These are phyloP conservation scores for Arthrobotrys musiformis DNA, from an alignment of 2,329 filamentous ascomycete species.

Conservation along the genomic window DNA sequence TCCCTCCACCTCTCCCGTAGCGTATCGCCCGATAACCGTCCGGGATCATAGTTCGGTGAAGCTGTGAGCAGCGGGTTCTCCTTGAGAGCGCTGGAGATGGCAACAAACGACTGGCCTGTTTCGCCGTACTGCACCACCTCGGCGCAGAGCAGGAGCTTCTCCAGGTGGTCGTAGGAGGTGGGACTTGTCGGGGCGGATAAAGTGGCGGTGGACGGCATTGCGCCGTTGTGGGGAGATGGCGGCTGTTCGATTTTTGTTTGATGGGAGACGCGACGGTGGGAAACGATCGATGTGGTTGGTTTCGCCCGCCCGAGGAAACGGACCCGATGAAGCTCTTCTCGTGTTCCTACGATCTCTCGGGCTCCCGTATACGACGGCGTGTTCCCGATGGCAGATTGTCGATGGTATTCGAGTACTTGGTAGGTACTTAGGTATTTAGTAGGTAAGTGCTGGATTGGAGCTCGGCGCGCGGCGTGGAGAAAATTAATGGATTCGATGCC, in stretches of 20 bases:
- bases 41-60: slow-evolving; percentile 49
- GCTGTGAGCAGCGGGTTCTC: slow-evolving; percentile 48
- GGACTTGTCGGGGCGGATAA: slow-evolving; percentile 24
- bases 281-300: not conserved
- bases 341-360: not conserved
- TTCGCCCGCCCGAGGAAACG: not conserved
- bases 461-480: not conserved
- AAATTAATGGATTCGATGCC: not conserved
- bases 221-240: slow-evolving; percentile 9
- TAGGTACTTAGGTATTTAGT: too few species aligned
- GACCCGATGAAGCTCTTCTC: not conserved
- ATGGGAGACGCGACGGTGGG: not conserved
- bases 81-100: slow-evolving; percentile 48
- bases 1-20: slow-evolving; percentile 50
- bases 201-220: slow-evolving; percentile 52
- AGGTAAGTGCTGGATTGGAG: not conserved
- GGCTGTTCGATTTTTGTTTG: not conserved
- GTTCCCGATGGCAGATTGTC: too few species aligned
- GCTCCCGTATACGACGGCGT: not conserved
- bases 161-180: slow-evolving; percentile 47
- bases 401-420: too few species aligned
- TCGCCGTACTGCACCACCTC: slow-evolving; percentile 52
- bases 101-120: slow-evolving; percentile 37
- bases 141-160: slow-evolving; percentile 45
- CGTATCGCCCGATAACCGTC: slow-evolving; percentile 46